Evolutionary conservation across 2,329 filamentous ascomycete genomes (phyloP).

Genomic region (Aureobasidium sp.): DNA sequence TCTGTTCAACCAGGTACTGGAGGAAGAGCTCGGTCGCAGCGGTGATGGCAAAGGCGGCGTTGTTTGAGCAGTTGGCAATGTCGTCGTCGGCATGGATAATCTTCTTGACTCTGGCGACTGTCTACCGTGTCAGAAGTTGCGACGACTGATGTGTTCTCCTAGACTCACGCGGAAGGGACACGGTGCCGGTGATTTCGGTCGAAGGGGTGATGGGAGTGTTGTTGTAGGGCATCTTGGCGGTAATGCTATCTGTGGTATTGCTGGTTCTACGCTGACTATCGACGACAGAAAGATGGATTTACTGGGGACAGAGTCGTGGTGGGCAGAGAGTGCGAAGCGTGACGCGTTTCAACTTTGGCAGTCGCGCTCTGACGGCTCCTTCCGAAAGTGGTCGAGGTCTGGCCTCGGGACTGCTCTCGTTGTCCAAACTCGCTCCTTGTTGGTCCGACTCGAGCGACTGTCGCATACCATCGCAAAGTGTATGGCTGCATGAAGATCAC

Average conservation of each 20-base stretch:
- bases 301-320: too few species aligned
- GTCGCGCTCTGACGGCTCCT: constrained; percentile 2
- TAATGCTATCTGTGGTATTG: background rate
- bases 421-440: too few species aligned
- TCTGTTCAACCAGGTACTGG: constrained; percentile 77
- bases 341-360: background rate
- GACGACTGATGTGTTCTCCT: background rate
- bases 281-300: too few species aligned
- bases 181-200: constrained; percentile 75
- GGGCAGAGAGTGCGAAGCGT: background rate
- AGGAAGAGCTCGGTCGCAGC: constrained; percentile 94
- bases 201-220: constrained; percentile 71
- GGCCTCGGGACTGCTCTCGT: background rate
- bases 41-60: constrained; percentile 88
- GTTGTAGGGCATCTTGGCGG: constrained; percentile 71
- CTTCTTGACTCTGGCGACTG: constrained; percentile 92
- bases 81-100: constrained; percentile 86
- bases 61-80: constrained; percentile 77
- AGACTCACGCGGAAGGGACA: constrained; percentile 70
- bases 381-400: constrained; percentile 10
- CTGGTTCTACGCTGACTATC: too few species aligned
- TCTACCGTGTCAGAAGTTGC: background rate
- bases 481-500: background rate
- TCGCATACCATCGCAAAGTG: background rate
- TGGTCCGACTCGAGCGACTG: background rate